Base-by-base conservation (phyloP, 257 asterid genomes). In the Striga asiatica region DNA sequence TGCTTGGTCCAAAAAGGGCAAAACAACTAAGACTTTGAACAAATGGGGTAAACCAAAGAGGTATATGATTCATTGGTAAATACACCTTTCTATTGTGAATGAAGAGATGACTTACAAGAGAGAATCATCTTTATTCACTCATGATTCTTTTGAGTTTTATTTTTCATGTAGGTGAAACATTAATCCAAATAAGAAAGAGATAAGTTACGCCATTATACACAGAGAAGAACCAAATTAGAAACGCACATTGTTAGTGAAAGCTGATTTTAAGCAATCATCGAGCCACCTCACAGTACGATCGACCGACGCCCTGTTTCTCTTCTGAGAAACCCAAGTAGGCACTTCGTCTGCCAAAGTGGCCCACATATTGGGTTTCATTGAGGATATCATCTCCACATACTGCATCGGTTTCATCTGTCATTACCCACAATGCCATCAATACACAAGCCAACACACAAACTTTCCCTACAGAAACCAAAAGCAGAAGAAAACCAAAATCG, bases 281-380 rank as follows among this genome's bases (percentile, higher is more conserved):
- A 87, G 89, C 97, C 98, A 91, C 69, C 75, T 78, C 54, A 91
- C 1, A n/a, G 93, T 82, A 6, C 98, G 95, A 17, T 81, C 94
- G 55, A 91, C 84, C 0, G 98, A 87, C 45, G 73, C 21, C 68
- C 50, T 77, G 73, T 80, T 84, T 70, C 97, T 82, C 80, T 91
- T 91, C 52, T 68, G 79, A 25, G 97, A 76, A 66, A 81, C 94
- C 95, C 94, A 91, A 61, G 82, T 84, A 63, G 98, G 98, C 54
- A 84, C 98, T 74, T 91, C 98, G 60, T 91, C 98, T 1, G 97
- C 80, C 77, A 91, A 68, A 8, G 94, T 71, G 39, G 75, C 80
- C 89, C 94, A 91, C 50, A 87, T 60, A 71, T 87, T 76, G 28
- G 98, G 98, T 66, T 70, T 87, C 96, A 87, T 71, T 22, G 86